Evolutionary conservation across 176 grass and related monocot species (phyloP).

Genomic region (Carex pumila): DNA sequence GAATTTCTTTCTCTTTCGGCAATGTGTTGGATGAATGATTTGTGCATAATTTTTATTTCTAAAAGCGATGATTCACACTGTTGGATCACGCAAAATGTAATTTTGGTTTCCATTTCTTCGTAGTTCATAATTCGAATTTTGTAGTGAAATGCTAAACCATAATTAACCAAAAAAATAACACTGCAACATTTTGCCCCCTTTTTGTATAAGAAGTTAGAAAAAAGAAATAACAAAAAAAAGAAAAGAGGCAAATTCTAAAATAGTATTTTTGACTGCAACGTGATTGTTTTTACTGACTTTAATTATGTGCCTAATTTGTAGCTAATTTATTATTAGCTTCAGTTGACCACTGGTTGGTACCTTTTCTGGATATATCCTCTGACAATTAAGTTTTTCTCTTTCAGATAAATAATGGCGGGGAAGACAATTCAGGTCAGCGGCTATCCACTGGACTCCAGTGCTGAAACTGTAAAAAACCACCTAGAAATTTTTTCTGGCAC

Average conservation of each 20-base stretch:
- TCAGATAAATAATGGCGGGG: constrained; percentile 31
- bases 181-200: not conserved
- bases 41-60: not conserved
- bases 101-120: not conserved
- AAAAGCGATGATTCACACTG: not conserved
- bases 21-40: not conserved
- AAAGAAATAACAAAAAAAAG: not conserved
- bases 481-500: constrained; percentile 42
- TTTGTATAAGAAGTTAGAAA: not conserved
- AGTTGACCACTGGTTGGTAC: not conserved
- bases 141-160: not conserved
- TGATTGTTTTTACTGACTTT: not conserved
- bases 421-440: constrained; percentile 49
- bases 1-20: not conserved
- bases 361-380: not conserved
- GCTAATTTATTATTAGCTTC: not conserved
- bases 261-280: not conserved
- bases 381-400: not conserved
- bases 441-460: constrained; percentile 38
- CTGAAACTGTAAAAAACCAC: constrained; percentile 33
- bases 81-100: not conserved
- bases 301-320: not conserved
- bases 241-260: not conserved
- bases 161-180: not conserved
- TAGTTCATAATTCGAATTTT: not conserved